Conservation (phyloP, 257 asterid species). For the Pogostemon cablin region DNA sequence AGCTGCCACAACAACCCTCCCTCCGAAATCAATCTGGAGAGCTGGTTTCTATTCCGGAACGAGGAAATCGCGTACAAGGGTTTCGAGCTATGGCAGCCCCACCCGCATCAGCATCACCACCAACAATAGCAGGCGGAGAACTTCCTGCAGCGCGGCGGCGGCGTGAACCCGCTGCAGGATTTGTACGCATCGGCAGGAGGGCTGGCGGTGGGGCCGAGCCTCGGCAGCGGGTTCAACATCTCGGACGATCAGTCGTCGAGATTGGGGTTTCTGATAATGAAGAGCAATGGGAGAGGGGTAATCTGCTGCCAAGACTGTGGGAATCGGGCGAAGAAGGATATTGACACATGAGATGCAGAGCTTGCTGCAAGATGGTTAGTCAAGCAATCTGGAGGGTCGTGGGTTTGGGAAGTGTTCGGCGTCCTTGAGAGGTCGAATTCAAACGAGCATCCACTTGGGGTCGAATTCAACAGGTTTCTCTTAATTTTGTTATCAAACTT, state of each 20-base stretch:
- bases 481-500: too few species aligned
- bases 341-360: slow-evolving; percentile 82
- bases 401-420: slow-evolving; percentile 40
- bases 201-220: slow-evolving; percentile 55
- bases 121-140: slow-evolving; percentile 37
- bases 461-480: too few species aligned
- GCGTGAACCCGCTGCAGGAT: slow-evolving; percentile 58
- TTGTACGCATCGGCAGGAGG: slow-evolving; percentile 62
- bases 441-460: too few species aligned
- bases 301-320: slow-evolving; percentile 93
- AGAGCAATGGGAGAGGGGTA: slow-evolving; percentile 61
- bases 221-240: slow-evolving; percentile 39
- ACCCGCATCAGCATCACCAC: slow-evolving; percentile 17
- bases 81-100: slow-evolving; percentile 76
- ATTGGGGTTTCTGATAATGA: slow-evolving; percentile 69
- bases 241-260: slow-evolving; percentile 51
- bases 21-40: slow-evolving; percentile 56
- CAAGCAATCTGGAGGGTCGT: slow-evolving; percentile 37
- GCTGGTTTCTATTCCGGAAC: slow-evolving; percentile 76
- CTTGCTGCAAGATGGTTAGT: slow-evolving; percentile 63
- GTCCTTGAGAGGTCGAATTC: too few species aligned
- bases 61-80: slow-evolving; percentile 65
- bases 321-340: slow-evolving; percentile 90
- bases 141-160: slow-evolving; percentile 34
- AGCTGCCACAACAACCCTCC: slow-evolving; percentile 39